A percentile compares a stretch with the other conserved stretches of the same genome.
phyloP scores from a whole-genome alignment of 2,329 filamentous ascomycete genomes.

The Botrytis aclada region DNA sequence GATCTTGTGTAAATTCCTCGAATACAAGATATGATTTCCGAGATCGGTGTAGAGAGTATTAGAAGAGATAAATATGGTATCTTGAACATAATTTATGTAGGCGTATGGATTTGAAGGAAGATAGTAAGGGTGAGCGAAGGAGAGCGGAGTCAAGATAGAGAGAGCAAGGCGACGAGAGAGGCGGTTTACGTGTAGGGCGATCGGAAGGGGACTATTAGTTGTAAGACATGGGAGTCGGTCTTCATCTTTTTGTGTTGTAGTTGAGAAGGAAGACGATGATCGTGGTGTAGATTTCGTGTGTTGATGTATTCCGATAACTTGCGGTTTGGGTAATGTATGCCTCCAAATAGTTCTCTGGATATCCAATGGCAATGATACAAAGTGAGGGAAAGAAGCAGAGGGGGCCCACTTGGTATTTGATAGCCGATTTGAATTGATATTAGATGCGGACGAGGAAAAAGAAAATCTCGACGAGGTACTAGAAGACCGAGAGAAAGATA shows the following conservation, averaged over 20 bases:
- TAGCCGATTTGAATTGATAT: background rate
- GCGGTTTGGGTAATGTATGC: background rate
- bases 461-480: background rate
- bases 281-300: background rate
- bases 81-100: conserved; percentile 1
- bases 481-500: conserved; percentile 7
- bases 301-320: conserved; percentile 5
- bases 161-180: conserved; percentile 14
- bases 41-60: background rate
- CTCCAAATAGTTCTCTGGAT: conserved; percentile 10
- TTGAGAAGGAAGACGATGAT: background rate
- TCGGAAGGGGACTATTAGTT: background rate
- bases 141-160: background rate
- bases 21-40: conserved; percentile 7
- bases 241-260: background rate
- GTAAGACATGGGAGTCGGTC: background rate
- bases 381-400: conserved; percentile 1
- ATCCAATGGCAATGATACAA: conserved; percentile 1
- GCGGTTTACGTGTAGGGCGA: background rate
- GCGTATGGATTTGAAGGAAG: conserved; percentile 10
- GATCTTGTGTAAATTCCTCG: background rate
- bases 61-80: background rate
- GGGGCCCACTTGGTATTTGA: background rate
- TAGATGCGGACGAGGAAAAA: background rate
- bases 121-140: conserved; percentile 7